These are phyloP conservation scores for Halophytophthora batemanensis DNA, from an alignment of 352 stramenopile species.

Conservation along the genomic window DNA sequence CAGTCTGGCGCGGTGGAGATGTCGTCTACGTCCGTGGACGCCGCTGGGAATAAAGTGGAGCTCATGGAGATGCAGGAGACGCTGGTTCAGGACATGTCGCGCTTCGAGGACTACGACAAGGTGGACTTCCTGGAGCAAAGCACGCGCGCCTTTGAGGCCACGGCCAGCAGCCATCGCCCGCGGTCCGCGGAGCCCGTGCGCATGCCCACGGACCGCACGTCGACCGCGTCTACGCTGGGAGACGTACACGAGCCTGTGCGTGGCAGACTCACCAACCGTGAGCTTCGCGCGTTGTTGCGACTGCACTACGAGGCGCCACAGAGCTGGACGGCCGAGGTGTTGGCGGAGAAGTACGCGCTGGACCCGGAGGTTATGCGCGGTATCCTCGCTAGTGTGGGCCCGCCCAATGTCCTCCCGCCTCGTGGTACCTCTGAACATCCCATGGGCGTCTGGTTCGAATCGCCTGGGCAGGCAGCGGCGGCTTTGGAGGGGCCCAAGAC, in stretches of 20 bases:
- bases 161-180: constrained; percentile 59
- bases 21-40: constrained; percentile 18
- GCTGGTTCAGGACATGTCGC: constrained; percentile 45
- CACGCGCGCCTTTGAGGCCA: constrained; percentile 47
- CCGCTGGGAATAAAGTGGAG: constrained; percentile 16
- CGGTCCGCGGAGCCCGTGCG: constrained; percentile 35
- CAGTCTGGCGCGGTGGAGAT: constrained; percentile 17
- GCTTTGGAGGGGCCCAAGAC: too few relatives aligned
- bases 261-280: constrained; percentile 47
- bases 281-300: constrained; percentile 56
- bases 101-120: constrained; percentile 56
- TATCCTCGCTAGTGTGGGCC: constrained; percentile 40
- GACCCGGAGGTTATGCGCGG: constrained; percentile 28
- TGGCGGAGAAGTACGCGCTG: constrained; percentile 52
- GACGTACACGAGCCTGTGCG: constrained; percentile 33
- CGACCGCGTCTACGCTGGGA: constrained; percentile 35
- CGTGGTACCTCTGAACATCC: constrained; percentile 46
- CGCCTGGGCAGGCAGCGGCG: constrained; percentile 1
- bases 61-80: constrained; percentile 59
- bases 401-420: constrained; percentile 57
- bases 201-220: constrained; percentile 56
- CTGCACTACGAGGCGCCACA: constrained; percentile 61
- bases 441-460: constrained; percentile 55
- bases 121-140: constrained; percentile 53
- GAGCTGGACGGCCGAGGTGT: constrained; percentile 40